Percentiles rank a stretch among this genome's conserved stretches.
Conservation (phyloP, 1,139 yeast genomes). For the Meyerozyma guilliermondii region DNA sequence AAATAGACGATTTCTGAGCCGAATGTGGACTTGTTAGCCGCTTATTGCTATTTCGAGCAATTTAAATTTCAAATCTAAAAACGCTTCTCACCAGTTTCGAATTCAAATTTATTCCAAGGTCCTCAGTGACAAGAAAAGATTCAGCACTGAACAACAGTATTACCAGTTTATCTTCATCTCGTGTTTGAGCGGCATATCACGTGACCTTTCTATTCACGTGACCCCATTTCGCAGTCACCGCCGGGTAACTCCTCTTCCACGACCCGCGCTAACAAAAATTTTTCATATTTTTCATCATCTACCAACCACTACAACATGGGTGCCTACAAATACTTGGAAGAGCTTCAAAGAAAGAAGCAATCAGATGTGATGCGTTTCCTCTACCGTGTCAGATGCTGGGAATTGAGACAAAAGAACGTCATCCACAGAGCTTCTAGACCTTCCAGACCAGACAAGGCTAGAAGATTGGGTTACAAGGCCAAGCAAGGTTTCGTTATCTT, state of each 20-base stretch:
- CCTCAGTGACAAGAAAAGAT: no score
- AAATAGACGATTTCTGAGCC: no score
- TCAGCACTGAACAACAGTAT: no score
- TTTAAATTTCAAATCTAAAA: no score
- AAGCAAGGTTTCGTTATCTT: slow-evolving; percentile 98
- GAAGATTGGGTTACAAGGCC: slow-evolving; percentile 99
- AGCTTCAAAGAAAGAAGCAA: slow-evolving; percentile 99
- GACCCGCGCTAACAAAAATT: not conserved
- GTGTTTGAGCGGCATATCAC: no score
- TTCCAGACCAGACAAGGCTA: slow-evolving; percentile 99
- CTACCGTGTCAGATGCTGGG: slow-evolving; percentile 99
- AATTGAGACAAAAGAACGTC: slow-evolving; percentile 98
- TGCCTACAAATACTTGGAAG: slow-evolving; percentile 99
- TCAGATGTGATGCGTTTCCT: slow-evolving; percentile 98
- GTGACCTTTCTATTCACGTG: not conserved
- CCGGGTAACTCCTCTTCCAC: not conserved
- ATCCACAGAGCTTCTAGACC: slow-evolving; percentile 99
- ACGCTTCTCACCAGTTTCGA: no score
- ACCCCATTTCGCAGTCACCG: not conserved
- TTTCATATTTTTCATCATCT: slow-evolving; percentile 10
- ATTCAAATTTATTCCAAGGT: no score
- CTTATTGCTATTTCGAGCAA: no score
- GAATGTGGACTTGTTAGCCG: no score
- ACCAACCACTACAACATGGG: slow-evolving; percentile 56
- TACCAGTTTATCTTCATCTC: no score